phyloP scores from a whole-genome alignment of 768 basidiomycete genomes.

The Boletus rubescentipes region DNA sequence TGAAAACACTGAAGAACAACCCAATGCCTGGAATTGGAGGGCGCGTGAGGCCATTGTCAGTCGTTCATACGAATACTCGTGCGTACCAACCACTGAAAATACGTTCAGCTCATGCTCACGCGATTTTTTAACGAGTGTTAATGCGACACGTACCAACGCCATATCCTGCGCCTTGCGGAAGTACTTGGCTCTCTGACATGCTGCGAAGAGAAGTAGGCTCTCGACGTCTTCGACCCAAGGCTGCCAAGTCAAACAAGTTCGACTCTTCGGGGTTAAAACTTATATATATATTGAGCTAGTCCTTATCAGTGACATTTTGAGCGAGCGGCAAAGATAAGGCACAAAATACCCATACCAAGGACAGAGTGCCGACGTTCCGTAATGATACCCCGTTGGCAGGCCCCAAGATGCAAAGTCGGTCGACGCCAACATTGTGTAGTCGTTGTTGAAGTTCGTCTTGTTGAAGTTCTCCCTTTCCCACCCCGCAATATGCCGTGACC shows the following conservation, averaged over 20 bases:
- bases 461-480: too few species aligned
- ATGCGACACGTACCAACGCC: conserved; percentile 59
- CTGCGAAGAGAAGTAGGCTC: neutral
- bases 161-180: conserved; percentile 85
- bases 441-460: too few species aligned
- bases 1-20: conserved; percentile 81
- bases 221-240: neutral
- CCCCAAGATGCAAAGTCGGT: too few species aligned
- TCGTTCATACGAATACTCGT: neutral
- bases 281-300: conserved; percentile 12
- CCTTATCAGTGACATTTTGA: conserved; percentile 19
- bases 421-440: too few species aligned
- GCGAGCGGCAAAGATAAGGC: conserved; percentile 18
- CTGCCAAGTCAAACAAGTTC: neutral
- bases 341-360: neutral
- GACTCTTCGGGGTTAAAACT: neutral
- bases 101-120: conserved; percentile 1
- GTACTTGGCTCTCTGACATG: conserved; percentile 37
- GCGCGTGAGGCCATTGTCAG: neutral
- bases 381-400: too few species aligned
- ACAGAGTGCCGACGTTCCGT: neutral
- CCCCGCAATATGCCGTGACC: too few species aligned
- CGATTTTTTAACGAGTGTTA: too few species aligned
- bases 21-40: conserved; percentile 62
- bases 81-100: conserved; percentile 49